phyloP scores from a whole-genome alignment of 1,284 basidiomycete species.

The Clitocybe nebularis region DNA sequence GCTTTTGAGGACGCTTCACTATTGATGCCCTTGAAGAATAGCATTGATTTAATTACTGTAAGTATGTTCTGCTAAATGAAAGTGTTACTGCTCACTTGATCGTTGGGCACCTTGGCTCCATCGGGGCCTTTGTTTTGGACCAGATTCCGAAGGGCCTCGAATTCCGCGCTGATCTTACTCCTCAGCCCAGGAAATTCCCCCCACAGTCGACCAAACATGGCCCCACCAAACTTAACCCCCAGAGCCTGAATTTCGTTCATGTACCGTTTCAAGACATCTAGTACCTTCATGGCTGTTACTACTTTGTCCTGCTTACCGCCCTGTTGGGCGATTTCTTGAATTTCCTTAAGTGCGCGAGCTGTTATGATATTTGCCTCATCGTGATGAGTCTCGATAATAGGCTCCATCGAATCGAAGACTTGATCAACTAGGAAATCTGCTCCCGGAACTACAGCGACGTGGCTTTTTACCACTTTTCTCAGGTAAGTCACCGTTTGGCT shows the following conservation, averaged over 20 bases:
- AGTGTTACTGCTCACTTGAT: too few relatives aligned
- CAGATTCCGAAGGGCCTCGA: not conserved
- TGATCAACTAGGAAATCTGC: constrained; percentile 22
- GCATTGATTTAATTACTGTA: not conserved
- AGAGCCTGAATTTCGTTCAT: constrained; percentile 6
- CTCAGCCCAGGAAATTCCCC: not conserved
- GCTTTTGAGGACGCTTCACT: not conserved
- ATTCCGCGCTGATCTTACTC: not conserved
- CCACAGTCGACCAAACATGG: not conserved
- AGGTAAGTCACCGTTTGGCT: constrained; percentile 16
- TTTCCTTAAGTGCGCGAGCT: constrained; percentile 14
- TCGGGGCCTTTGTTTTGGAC: not conserved
- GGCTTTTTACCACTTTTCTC: constrained; percentile 22
- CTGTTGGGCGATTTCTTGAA: constrained; percentile 10
- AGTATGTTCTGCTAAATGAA: too few relatives aligned
- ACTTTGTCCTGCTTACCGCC: not conserved
- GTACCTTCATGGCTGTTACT: not conserved
- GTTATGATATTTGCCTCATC: constrained; percentile 23
- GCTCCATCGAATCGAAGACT: constrained; percentile 22
- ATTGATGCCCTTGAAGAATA: not conserved
- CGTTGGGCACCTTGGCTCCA: not conserved
- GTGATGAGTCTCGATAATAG: constrained; percentile 19
- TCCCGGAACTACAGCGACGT: constrained; percentile 21
- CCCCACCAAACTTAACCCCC: not conserved
- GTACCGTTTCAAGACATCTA: not conserved